phyloP scores from a whole-genome alignment of 129 eudicot genomes.

The Flaveria sonorensis region DNA sequence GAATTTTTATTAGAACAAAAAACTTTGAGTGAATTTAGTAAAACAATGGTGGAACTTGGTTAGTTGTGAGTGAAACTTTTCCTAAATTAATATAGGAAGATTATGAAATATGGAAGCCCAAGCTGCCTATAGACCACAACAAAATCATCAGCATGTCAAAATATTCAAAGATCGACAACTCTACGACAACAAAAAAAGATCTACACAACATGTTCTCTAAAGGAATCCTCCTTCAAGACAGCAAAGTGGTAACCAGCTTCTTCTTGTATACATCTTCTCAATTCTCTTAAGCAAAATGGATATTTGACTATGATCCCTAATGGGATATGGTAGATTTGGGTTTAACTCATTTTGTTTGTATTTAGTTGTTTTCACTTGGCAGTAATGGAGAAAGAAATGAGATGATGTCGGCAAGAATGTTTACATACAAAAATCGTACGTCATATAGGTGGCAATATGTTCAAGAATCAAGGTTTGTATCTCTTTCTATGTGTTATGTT shows the following conservation, averaged over 20 bases:
- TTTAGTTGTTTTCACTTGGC: conserved; percentile 9
- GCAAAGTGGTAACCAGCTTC: conserved; percentile 1
- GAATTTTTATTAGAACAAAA: no score
- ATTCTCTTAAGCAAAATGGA: background rate
- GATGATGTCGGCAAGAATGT: background rate
- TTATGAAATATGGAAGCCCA: conserved; percentile 5
- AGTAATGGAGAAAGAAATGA: conserved; percentile 1
- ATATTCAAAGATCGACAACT: background rate
- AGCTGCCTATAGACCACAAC: background rate
- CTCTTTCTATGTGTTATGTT: background rate
- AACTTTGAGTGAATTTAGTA: no score
- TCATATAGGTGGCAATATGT: background rate
- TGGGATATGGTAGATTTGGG: background rate
- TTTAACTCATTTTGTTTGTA: background rate
- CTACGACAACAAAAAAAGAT: background rate
- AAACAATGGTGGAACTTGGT: no score
- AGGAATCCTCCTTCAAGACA: conserved; percentile 6
- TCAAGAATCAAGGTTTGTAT: conserved; percentile 2
- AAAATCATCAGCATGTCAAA: background rate
- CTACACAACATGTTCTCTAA: background rate
- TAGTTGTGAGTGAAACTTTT: background rate
- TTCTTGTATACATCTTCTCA: background rate
- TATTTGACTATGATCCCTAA: background rate
- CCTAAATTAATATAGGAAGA: background rate
- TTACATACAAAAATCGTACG: background rate